Evolutionary conservation across 495 filamentous ascomycete species (phyloP).

Genomic region (Xylaria flabelliformis): DNA sequence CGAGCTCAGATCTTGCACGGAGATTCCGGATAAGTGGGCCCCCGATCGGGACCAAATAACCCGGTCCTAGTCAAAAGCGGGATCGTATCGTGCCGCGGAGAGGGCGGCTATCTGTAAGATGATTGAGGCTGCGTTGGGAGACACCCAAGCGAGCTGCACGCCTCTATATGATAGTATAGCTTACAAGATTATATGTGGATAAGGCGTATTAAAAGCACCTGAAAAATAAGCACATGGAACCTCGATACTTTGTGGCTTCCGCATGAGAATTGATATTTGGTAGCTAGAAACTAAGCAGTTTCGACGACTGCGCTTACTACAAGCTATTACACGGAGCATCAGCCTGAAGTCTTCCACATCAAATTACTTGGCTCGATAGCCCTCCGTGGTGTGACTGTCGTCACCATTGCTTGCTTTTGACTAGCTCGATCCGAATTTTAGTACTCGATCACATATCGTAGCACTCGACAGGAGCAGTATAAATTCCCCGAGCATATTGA

Average conservation of each 20-base stretch:
- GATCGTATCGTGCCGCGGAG: too few species aligned
- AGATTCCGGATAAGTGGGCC: conserved; percentile 1
- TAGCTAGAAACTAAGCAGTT: neutral
- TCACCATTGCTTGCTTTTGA: neutral
- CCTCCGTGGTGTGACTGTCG: neutral
- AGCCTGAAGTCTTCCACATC: neutral
- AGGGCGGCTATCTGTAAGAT: too few species aligned
- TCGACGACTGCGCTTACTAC: neutral
- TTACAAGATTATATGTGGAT: neutral
- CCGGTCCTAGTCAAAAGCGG: neutral
- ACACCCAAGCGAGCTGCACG: neutral
- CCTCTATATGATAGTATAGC: neutral
- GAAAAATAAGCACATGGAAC: neutral
- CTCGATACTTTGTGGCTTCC: neutral
- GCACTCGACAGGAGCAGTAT: neutral
- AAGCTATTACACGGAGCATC: neutral
- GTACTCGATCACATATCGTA: neutral
- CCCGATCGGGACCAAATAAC: neutral
- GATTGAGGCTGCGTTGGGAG: too few species aligned
- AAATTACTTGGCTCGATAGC: neutral
- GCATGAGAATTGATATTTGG: neutral
- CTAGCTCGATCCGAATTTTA: neutral
- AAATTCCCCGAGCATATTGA: neutral
- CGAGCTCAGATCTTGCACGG: neutral
- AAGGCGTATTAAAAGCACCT: neutral